Conservation (phyloP, 352 stramenopile species). For the Phytophthora cryptogea region DNA sequence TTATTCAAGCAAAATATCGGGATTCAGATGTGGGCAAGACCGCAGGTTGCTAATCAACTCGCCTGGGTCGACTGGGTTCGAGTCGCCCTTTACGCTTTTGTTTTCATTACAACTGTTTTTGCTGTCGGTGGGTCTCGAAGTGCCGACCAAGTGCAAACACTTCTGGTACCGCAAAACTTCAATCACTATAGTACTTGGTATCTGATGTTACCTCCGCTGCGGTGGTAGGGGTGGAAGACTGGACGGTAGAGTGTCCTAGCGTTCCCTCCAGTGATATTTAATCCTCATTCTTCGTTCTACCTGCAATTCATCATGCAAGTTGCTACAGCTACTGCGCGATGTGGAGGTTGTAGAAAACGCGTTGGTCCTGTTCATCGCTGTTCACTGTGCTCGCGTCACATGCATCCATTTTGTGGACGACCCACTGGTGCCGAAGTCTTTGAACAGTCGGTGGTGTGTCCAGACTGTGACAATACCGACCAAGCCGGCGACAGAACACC, state of each 20-base stretch:
- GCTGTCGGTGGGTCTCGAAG: background rate
- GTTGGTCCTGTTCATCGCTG: constrained; percentile 1
- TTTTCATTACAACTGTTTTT: too few species aligned
- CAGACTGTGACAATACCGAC: background rate
- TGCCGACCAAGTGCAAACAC: constrained; percentile 3
- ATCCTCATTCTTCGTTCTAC: background rate
- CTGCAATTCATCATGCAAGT: background rate
- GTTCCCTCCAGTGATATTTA: background rate
- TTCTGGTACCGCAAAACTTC: background rate
- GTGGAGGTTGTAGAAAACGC: background rate
- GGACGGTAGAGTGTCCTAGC: background rate
- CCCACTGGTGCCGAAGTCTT: background rate
- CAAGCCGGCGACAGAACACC: background rate
- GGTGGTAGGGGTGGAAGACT: background rate
- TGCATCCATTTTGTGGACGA: constrained; percentile 1
- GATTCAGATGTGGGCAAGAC: too few species aligned
- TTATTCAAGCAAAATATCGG: too few species aligned
- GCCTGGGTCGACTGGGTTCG: too few species aligned
- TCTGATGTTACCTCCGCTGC: background rate
- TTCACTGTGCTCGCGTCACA: background rate
- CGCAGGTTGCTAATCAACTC: too few species aligned
- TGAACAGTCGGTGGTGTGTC: background rate
- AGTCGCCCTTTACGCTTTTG: too few species aligned
- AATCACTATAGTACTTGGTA: background rate
- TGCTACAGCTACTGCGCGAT: background rate